Base-by-base conservation (phyloP, 805 yeast genomes). In the Candida glaebosa region DNA sequence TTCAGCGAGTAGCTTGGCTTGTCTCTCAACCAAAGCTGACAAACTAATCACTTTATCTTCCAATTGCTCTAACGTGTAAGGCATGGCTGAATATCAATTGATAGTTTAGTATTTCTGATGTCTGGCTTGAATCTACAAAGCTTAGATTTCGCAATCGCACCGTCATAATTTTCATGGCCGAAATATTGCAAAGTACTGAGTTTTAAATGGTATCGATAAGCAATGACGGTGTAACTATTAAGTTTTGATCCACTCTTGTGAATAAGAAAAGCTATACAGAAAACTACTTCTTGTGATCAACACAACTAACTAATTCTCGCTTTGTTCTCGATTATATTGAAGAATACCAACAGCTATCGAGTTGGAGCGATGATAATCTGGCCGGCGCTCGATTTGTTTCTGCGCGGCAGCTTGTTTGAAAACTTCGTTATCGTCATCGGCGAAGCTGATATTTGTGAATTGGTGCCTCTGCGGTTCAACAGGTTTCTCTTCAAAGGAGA, bases 1-100 rank as follows among this genome's bases (percentile, higher is more conserved):
- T 48, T 79, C 76, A 20, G 85, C 77, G 39, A 90, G 69, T 45
- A 88, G 54, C 34, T 71, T 65, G 42, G 80, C 69, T 59, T 89
- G 95, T 53, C 79, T 85, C 48, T 73, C 73, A 8, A 85, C 85
- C 12, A 76, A 49, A 4, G 68, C 65, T 15, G 76, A 28, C 14
- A 28, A 28, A 14, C 16, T 28, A 10, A 10, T 28, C 6, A 28
- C 31, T 16, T 28, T 28, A 9, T 28, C 31, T 9, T 28, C 16
- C 31, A 28, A 28, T 28, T 28, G 16, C 12, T 28, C 16, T 14
- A 28, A 28, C 16, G n/a, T 14, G n/a, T 14, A 9, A 10, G 31
- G 16, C 31, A 28, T 28, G 5, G 31, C 14, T 28, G 31, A 6
- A 24, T 24, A 24, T 8, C 8, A 24, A 24, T n/a, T n/a, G n/a